phyloP scores from a whole-genome alignment of 495 filamentous ascomycete species.

The Penicillium odoratum region DNA sequence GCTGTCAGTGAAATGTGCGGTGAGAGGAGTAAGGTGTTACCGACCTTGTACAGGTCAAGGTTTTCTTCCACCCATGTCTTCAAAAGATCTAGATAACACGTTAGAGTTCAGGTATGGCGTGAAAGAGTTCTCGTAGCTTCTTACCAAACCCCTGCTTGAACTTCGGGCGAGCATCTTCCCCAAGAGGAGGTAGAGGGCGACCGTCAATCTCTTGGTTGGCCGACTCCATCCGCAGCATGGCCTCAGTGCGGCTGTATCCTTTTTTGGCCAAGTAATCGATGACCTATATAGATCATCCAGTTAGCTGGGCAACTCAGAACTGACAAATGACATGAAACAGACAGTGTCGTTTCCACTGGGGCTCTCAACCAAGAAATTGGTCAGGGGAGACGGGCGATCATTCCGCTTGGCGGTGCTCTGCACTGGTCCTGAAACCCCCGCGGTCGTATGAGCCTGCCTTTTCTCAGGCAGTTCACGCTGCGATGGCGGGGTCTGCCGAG shows the following conservation, averaged over 20 bases:
- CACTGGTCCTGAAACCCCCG: neutral
- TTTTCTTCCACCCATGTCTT: constrained; percentile 83
- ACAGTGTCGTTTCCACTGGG: neutral
- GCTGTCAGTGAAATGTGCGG: constrained; percentile 27
- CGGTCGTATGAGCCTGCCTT: neutral
- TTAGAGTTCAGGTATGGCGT: constrained; percentile 12
- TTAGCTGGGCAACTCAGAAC: neutral
- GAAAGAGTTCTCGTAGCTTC: constrained; percentile 9
- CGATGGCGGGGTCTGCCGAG: neutral
- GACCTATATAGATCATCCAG: constrained; percentile 54
- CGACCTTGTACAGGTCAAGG: constrained; percentile 88
- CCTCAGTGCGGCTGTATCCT: constrained; percentile 89
- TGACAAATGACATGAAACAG: neutral
- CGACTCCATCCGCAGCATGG: constrained; percentile 91
- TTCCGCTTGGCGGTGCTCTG: no score
- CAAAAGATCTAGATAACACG: constrained; percentile 55
- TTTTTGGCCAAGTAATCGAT: constrained; percentile 97
- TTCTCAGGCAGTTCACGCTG: neutral
- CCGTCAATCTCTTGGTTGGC: constrained; percentile 75
- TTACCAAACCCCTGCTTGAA: constrained; percentile 71
- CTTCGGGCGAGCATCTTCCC: constrained; percentile 71
- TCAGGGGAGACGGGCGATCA: neutral
- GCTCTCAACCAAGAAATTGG: neutral
- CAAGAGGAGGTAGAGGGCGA: constrained; percentile 60
- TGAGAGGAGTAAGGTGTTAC: constrained; percentile 4